Evolutionary conservation across 2,329 filamentous ascomycete genomes (phyloP), one percentile per base, ranked within the genome.

Genomic region (Ciborinia camelliae): DNA sequence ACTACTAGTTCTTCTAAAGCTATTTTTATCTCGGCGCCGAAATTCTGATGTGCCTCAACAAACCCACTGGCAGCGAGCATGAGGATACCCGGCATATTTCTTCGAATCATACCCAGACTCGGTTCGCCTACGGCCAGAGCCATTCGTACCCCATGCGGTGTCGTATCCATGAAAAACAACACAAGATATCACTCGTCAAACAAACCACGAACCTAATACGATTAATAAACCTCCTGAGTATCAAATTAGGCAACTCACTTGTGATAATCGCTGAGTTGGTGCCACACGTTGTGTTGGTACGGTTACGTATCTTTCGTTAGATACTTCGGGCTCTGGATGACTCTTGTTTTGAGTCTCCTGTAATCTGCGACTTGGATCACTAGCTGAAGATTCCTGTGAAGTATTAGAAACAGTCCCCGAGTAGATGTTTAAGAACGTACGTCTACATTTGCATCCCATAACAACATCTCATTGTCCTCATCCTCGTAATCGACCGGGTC

Each of bases 221-320:
- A 52, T 75, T 68, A 75, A 70, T 62, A 39, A n/a, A 28, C 15
- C 43, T 12, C 41, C 39, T 9, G 10, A 15, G 30, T 77, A 35
- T 41, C 12, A 39, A 15, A 48, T 23, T 54, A n/a, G 65, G 79
- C 73, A 58, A 68, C 81, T 77, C 66, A 89, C 87, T 72, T 93
- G 85, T 26, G 89, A 90, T 37, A 92, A 79, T 63, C 85, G 84
- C 74, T 94, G 90, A 2, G 90, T 93, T 28, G 90, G 90, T 68
- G 89, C 87, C 63, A 93, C 72, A 3, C 81, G 68, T 47, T 74
- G 71, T 20, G 71, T 73, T n/a, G 71, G 62, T 18, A 64, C 39
- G 18, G 62, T 64, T 28, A 60, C 39, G n/a, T 61, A 52, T 23
- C 53, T 52, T 35, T 64, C 41, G n/a, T 30, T 58, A 18, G 41